Evolutionary conservation across 306 rosid genomes (phyloP).

Genomic region (Nissolia schottii): DNA sequence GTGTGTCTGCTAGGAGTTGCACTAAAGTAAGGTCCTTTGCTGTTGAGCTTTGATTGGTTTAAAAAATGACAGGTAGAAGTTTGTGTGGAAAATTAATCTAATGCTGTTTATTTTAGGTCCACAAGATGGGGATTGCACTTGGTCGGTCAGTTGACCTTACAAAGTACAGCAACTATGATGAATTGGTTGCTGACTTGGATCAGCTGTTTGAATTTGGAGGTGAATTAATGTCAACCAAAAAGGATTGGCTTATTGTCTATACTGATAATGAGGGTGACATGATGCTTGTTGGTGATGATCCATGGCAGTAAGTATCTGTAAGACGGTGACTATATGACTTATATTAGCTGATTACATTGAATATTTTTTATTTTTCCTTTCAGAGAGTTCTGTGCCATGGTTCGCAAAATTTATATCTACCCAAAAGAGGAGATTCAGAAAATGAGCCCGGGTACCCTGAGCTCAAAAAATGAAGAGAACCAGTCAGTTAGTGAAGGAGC

Average conservation of each 20-base stretch:
- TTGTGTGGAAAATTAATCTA: neutral
- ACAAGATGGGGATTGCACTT: slow-evolving; percentile 91
- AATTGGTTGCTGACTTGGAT: slow-evolving; percentile 71
- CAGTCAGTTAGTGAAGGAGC: slow-evolving; percentile 40
- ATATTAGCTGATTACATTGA: neutral
- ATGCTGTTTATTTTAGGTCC: slow-evolving; percentile 55
- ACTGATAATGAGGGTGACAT: slow-evolving; percentile 88
- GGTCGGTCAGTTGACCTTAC: slow-evolving; percentile 92
- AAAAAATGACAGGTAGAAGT: neutral
- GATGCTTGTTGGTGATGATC: slow-evolving; percentile 99
- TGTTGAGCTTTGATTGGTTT: neutral
- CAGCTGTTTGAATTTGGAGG: slow-evolving; percentile 75
- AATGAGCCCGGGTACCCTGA: slow-evolving; percentile 70
- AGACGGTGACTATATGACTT: neutral
- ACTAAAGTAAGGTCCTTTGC: slow-evolving; percentile 52
- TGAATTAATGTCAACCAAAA: slow-evolving; percentile 50
- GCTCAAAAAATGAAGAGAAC: slow-evolving; percentile 50
- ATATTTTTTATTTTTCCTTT: neutral
- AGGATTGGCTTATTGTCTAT: slow-evolving; percentile 76
- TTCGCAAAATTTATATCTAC: slow-evolving; percentile 80
- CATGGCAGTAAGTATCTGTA: slow-evolving; percentile 74
- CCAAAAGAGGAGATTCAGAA: slow-evolving; percentile 88
- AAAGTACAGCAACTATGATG: slow-evolving; percentile 61
- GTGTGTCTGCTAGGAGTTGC: slow-evolving; percentile 76
- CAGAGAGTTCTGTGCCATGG: slow-evolving; percentile 92